Base-by-base conservation (phyloP, 495 filamentous ascomycete species). In the Pyrenula aspistea region DNA sequence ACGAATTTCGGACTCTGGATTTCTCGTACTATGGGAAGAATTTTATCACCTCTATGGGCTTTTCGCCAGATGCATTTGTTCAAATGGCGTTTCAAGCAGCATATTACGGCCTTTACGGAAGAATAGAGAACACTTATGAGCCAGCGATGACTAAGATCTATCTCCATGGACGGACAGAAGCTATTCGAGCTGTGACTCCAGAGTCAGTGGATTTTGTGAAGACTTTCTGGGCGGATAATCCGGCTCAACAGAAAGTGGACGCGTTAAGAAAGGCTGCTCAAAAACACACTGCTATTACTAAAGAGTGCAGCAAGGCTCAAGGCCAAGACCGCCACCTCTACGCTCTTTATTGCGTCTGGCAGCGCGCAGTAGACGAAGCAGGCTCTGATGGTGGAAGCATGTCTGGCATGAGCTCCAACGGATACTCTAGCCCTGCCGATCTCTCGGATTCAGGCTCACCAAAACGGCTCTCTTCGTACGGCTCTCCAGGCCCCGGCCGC, bases 21-120 rank as follows among this genome's bases (percentile, higher is more conserved):
- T 98, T 98, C 63, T 73, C 73, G 51, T 80, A 82, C 24, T 98
- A 91, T 63, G 93, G 93, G 25, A 96, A 96, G 79, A 95, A 93
- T 69, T 96, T 95, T 63, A 98, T 98, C 66, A 97, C 90, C 1
- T 90, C 88, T 0, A 90, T 89, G 80, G 94, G 94, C 22, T 94
- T 97, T 67, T 96, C 93, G 0, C 93, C 93, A 0, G 93, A 98
- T 67, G 93, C 93, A 1, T 98, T 96, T 61, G 88, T 98, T 25
- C 93, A 98, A 68, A 97, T 97, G 93, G 94, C 93, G 2, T 97
- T 96, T 74, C 93, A 98, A 69, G 93, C 93, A 24, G 93, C 94
- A 12, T 97, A 98, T 74, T 98, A 97, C 64, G 93, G 94, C 24
- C 82, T 98, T 25, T 98, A 98, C 62, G 93, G 93, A 3, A 82